Conservation (phyloP, 352 stramenopile genomes). For the Pythium aristosporum region DNA sequence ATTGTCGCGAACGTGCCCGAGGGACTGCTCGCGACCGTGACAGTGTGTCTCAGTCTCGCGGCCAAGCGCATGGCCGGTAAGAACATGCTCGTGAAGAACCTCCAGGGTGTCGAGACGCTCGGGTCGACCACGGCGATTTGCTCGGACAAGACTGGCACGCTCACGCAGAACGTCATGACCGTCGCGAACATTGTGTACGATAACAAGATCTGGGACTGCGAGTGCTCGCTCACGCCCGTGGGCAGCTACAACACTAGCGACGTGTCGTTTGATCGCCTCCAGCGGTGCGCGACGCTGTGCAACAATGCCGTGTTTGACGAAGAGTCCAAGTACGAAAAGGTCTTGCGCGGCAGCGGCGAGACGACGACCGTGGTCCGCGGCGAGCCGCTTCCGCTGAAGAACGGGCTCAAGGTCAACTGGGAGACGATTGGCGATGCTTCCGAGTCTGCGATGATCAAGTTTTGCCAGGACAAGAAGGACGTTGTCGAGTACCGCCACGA, state of each 20-base stretch:
- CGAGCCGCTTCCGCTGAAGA: constrained; percentile 31
- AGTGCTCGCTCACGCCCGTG: constrained; percentile 73
- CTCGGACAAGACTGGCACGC: constrained; percentile 90
- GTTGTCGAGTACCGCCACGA: constrained; percentile 65
- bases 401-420: constrained; percentile 44
- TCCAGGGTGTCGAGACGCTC: constrained; percentile 92
- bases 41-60: constrained; percentile 90
- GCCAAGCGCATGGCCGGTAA: constrained; percentile 89
- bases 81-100: constrained; percentile 94
- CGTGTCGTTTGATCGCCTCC: constrained; percentile 56
- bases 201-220: constrained; percentile 67
- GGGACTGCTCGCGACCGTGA: constrained; percentile 90
- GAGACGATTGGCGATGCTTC: constrained; percentile 78
- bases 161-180: constrained; percentile 90
- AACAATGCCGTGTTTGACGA: constrained; percentile 91
- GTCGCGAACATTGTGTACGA: constrained; percentile 78
- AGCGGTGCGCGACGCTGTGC: constrained; percentile 86
- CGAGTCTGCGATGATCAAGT: constrained; percentile 87
- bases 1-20: constrained; percentile 93
- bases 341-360: constrained; percentile 25
- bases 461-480: constrained; percentile 71
- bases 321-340: constrained; percentile 61
- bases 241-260: constrained; percentile 55
- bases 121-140: constrained; percentile 92
- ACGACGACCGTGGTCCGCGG: constrained; percentile 25